phyloP scores from a whole-genome alignment of 371 early-diverging fungal species.

The Mucor racemosus region DNA sequence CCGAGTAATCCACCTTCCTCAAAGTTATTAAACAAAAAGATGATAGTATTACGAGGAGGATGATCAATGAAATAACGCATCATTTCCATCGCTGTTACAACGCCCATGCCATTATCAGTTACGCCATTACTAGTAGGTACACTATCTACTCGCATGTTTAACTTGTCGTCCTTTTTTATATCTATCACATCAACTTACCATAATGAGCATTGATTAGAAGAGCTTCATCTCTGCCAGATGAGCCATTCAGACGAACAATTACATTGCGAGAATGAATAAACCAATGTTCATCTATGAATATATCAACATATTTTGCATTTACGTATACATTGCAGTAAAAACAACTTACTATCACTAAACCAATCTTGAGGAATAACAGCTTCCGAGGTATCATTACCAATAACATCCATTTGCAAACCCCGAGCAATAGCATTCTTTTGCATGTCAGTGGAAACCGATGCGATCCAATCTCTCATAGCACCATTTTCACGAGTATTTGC shows the following conservation, averaged over 20 bases:
- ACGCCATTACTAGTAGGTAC: slow-evolving; percentile 83
- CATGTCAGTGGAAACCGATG: slow-evolving; percentile 34
- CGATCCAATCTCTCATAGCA: slow-evolving; percentile 40
- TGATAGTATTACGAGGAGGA: slow-evolving; percentile 62
- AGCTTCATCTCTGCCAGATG: slow-evolving; percentile 49
- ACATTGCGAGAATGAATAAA: slow-evolving; percentile 56
- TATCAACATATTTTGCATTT: neutral
- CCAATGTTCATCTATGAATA: slow-evolving; percentile 35
- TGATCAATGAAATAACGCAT: slow-evolving; percentile 65
- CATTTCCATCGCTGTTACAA: slow-evolving; percentile 72
- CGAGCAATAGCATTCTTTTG: slow-evolving; percentile 42
- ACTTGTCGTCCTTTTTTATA: neutral
- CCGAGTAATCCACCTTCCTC: slow-evolving; percentile 87
- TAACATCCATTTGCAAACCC: slow-evolving; percentile 48
- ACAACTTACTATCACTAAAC: slow-evolving; percentile 42
- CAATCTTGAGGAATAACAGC: slow-evolving; percentile 22
- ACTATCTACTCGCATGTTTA: slow-evolving; percentile 51
- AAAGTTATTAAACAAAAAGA: slow-evolving; percentile 87
- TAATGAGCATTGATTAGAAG: slow-evolving; percentile 61
- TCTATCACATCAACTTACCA: slow-evolving; percentile 37
- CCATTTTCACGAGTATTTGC: slow-evolving; percentile 57
- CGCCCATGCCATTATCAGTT: slow-evolving; percentile 85
- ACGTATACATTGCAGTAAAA: neutral
- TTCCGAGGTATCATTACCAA: slow-evolving; percentile 39
- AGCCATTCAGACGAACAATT: slow-evolving; percentile 52